Evolutionary conservation across 305 asterid species (phyloP).

Genomic region (Fraxinus velutina): DNA sequence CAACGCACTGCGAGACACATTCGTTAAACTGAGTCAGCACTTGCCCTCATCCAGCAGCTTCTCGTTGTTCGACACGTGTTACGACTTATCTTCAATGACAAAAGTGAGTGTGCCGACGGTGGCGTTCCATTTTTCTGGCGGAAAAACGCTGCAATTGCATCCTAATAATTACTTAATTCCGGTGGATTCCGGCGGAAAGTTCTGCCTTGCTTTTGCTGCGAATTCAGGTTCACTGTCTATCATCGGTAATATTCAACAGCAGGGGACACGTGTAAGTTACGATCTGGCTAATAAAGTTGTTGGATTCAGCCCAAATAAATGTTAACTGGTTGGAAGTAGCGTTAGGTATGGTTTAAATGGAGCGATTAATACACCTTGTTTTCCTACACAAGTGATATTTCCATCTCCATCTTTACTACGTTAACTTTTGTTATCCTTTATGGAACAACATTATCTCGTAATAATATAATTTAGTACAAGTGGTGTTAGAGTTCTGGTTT

Average conservation of each 20-base stretch:
- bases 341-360: not conserved
- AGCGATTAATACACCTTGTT: not conserved
- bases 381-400: not conserved
- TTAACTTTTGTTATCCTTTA: too few relatives aligned
- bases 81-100: conserved; percentile 42
- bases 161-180: conserved; percentile 57
- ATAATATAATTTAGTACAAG: too few relatives aligned
- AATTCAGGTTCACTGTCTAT: conserved; percentile 54
- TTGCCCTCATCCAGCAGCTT: conserved; percentile 37
- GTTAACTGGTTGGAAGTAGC: conserved; percentile 21
- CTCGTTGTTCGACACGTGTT: conserved; percentile 74
- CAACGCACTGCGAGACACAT: conserved; percentile 46
- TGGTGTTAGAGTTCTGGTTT: too few relatives aligned
- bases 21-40: conserved; percentile 31
- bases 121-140: conserved; percentile 56
- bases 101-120: conserved; percentile 57
- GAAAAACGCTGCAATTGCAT: conserved; percentile 36
- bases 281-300: conserved; percentile 53
- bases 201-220: conserved; percentile 72
- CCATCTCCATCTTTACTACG: not conserved
- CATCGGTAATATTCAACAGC: conserved; percentile 80
- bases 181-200: conserved; percentile 52
- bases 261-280: conserved; percentile 79
- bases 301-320: conserved; percentile 66
- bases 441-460: too few relatives aligned